These are phyloP conservation scores for Amanita subjunquillea DNA, from an alignment of 768 basidiomycete species.

Conservation along the genomic window DNA sequence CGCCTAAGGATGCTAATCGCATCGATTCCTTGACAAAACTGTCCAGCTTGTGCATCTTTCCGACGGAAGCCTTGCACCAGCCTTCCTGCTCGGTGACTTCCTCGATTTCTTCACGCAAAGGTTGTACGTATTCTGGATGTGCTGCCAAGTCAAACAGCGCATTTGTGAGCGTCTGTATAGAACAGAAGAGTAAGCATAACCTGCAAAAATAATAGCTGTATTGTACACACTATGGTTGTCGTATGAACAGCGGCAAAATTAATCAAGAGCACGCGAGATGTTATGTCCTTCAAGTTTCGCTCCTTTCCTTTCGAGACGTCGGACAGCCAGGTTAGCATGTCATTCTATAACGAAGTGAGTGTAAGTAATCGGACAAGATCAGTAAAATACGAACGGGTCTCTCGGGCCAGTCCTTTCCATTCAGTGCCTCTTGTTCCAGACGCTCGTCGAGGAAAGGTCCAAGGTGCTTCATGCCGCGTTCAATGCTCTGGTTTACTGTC, in stretches of 20 bases:
- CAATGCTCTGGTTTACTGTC: slow-evolving; percentile 4
- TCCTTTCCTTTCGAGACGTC: slow-evolving; percentile 23
- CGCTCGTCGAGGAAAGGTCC: slow-evolving; percentile 18
- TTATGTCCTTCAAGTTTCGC: slow-evolving; percentile 17
- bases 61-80: slow-evolving; percentile 25
- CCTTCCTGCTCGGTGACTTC: slow-evolving; percentile 23
- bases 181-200: background rate
- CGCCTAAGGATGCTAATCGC: slow-evolving; percentile 15
- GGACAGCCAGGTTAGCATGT: slow-evolving; percentile 37
- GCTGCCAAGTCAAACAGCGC: slow-evolving; percentile 27
- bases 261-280: slow-evolving; percentile 22
- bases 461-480: slow-evolving; percentile 13
- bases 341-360: slow-evolving; percentile 20
- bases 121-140: slow-evolving; percentile 19
- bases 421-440: slow-evolving; percentile 12
- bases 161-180: slow-evolving; percentile 23
- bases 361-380: background rate
- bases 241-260: slow-evolving; percentile 37
- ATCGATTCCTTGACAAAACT: slow-evolving; percentile 34
- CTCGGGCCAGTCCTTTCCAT: slow-evolving; percentile 19
- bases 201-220: too few species aligned
- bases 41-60: slow-evolving; percentile 31
- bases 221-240: slow-evolving; percentile 24
- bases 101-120: slow-evolving; percentile 35
- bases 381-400: slow-evolving; percentile 17